Percentiles rank a stretch among this genome's conserved stretches.
Conservation (phyloP, 1,284 basidiomycete genomes). For the Anthracocystis walkeri region DNA sequence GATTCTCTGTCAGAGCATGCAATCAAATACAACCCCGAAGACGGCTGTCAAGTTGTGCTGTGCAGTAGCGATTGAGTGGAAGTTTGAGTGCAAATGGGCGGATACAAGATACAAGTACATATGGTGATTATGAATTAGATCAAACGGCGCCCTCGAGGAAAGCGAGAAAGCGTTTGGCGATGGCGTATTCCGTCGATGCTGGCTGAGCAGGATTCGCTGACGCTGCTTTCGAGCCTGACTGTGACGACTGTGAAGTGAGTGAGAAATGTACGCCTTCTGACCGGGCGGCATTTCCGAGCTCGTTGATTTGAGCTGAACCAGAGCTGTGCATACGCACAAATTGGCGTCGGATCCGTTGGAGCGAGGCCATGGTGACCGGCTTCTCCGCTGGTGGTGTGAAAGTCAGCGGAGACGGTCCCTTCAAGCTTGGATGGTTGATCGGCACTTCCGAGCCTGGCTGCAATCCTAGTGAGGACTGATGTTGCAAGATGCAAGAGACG, state of each 20-base stretch:
- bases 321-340: slow-evolving; percentile 66
- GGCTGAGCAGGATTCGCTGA: slow-evolving; percentile 4
- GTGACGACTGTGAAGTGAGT: slow-evolving; percentile 18
- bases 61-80: not conserved
- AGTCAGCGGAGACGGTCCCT: slow-evolving; percentile 20
- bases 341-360: slow-evolving; percentile 61
- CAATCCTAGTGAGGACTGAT: slow-evolving; percentile 31
- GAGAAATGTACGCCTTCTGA: slow-evolving; percentile 51
- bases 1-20: not conserved
- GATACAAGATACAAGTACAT: slow-evolving; percentile 41
- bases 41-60: not conserved
- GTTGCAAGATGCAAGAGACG: slow-evolving; percentile 55
- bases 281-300: slow-evolving; percentile 44
- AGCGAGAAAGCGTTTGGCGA: slow-evolving; percentile 57
- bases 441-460: slow-evolving; percentile 37
- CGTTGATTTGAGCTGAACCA: slow-evolving; percentile 52
- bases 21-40: not conserved
- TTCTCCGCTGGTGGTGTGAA: slow-evolving; percentile 49
- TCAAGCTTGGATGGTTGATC: slow-evolving; percentile 23
- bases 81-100: slow-evolving; percentile 1
- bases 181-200: slow-evolving; percentile 40
- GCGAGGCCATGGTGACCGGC: slow-evolving; percentile 34
- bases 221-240: not conserved
- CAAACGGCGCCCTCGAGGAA: slow-evolving; percentile 53
- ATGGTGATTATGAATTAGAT: not conserved